Conservation (phyloP, 2,329 filamentous ascomycete genomes). For the Ceratocystiopsis sp. region DNA sequence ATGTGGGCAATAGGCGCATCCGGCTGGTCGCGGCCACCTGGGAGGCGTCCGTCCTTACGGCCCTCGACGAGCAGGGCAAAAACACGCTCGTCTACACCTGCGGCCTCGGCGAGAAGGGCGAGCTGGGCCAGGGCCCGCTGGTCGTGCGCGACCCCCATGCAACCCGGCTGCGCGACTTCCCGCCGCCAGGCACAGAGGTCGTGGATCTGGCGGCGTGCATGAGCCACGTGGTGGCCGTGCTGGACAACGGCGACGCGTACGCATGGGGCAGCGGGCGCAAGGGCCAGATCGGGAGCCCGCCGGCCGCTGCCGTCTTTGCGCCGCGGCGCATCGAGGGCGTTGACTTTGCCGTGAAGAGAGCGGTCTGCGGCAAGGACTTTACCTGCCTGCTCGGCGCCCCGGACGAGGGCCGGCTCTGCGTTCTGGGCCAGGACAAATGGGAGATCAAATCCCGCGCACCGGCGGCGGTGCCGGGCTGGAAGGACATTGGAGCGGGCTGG, state of each 20-base stretch:
- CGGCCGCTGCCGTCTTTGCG: constrained; percentile 31
- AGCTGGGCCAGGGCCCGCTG: constrained; percentile 46
- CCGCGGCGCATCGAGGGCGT: constrained; percentile 44
- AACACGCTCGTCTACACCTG: constrained; percentile 40
- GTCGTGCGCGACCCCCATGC: constrained; percentile 31
- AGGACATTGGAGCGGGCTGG: constrained; percentile 63
- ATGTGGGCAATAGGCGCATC: constrained; percentile 8
- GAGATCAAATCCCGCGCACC: constrained; percentile 42
- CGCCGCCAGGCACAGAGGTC: constrained; percentile 39
- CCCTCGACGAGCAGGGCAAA: constrained; percentile 24
- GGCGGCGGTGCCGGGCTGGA: constrained; percentile 36
- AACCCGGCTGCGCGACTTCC: constrained; percentile 42
- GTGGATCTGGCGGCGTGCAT: constrained; percentile 55
- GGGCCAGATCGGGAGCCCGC: constrained; percentile 56
- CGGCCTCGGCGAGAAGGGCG: constrained; percentile 53
- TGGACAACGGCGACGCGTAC: constrained; percentile 60
- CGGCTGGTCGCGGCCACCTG: constrained; percentile 54
- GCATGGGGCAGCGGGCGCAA: constrained; percentile 84
- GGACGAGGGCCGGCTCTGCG: constrained; percentile 37
- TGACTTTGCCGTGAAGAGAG: constrained; percentile 46
- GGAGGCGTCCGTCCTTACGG: constrained; percentile 52
- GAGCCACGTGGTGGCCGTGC: constrained; percentile 57
- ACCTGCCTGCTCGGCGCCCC: constrained; percentile 51
- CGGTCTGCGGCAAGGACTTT: constrained; percentile 71
- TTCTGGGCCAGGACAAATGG: constrained; percentile 67